Conservation (phyloP, 2,329 filamentous ascomycete species). For the Daldinia sp. region DNA sequence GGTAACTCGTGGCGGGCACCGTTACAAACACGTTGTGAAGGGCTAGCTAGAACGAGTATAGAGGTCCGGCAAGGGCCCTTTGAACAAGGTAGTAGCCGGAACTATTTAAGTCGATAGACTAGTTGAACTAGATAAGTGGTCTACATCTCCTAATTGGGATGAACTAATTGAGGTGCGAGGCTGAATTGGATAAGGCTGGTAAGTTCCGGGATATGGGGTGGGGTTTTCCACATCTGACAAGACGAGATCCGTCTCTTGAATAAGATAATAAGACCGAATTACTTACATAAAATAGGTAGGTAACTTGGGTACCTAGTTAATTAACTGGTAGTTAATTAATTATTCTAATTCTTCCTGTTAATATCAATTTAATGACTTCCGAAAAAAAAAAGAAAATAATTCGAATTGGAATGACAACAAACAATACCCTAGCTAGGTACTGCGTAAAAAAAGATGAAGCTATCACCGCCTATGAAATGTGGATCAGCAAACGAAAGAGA, state of each 20-base stretch:
- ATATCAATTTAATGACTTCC: too few relatives aligned
- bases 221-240: too few relatives aligned
- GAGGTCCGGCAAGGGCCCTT: not conserved
- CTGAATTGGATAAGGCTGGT: constrained; percentile 10
- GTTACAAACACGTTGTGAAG: constrained; percentile 12
- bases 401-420: not conserved
- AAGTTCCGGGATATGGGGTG: not conserved
- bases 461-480: not conserved
- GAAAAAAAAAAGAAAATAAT: not conserved
- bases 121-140: not conserved
- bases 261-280: too few relatives aligned
- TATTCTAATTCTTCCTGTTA: too few relatives aligned
- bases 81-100: not conserved
- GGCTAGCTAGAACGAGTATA: constrained; percentile 9
- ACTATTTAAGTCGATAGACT: not conserved
- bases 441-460: not conserved
- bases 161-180: constrained; percentile 1
- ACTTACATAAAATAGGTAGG: too few relatives aligned
- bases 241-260: too few relatives aligned
- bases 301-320: too few relatives aligned
- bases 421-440: not conserved
- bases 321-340: too few relatives aligned
- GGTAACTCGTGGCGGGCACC: not conserved
- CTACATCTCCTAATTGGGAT: not conserved
- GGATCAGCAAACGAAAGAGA: constrained; percentile 1